Conservation (phyloP, 768 basidiomycete species). For the Phylloporus scabripes region DNA sequence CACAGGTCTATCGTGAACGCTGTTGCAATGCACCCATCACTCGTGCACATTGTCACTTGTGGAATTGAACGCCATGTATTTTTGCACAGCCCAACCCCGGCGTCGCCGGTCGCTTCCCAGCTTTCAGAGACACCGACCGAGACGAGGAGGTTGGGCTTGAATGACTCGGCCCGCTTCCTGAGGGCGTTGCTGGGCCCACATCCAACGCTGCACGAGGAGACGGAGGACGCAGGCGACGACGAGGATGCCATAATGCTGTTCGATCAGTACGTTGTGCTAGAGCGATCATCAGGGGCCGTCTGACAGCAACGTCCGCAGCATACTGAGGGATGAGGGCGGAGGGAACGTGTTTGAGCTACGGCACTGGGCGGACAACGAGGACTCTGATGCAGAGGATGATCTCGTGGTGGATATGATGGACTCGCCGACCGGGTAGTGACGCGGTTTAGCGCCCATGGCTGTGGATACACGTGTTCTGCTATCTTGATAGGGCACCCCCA, state of each 20-base stretch:
- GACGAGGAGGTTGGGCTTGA: slow-evolving; percentile 41
- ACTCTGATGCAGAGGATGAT: slow-evolving; percentile 22
- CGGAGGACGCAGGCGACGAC: slow-evolving; percentile 36
- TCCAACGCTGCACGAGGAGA: slow-evolving; percentile 26
- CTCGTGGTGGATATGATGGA: slow-evolving; percentile 22
- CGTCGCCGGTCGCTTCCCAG: slow-evolving; percentile 46
- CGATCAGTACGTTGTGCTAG: slow-evolving; percentile 55
- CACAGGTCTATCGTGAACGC: slow-evolving; percentile 78
- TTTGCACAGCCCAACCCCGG: slow-evolving; percentile 60
- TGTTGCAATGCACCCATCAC: slow-evolving; percentile 63
- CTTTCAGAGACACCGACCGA: slow-evolving; percentile 42
- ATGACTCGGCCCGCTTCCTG: slow-evolving; percentile 35
- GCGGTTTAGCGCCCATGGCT: slow-evolving; percentile 7
- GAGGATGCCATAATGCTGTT: slow-evolving; percentile 56
- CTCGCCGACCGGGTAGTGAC: slow-evolving; percentile 7
- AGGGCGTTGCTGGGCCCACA: slow-evolving; percentile 30
- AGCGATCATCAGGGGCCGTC: neutral
- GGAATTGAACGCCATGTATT: slow-evolving; percentile 69
- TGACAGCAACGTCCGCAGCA: slow-evolving; percentile 35
- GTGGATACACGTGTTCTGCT: slow-evolving; percentile 14
- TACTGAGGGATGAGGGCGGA: slow-evolving; percentile 52
- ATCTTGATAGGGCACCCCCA: slow-evolving; percentile 1
- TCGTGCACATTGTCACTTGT: slow-evolving; percentile 60
- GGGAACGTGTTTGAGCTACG: slow-evolving; percentile 50
- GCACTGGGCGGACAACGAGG: slow-evolving; percentile 33